phyloP scores from a whole-genome alignment of 257 asterid species.

The Fraxinus americana region DNA sequence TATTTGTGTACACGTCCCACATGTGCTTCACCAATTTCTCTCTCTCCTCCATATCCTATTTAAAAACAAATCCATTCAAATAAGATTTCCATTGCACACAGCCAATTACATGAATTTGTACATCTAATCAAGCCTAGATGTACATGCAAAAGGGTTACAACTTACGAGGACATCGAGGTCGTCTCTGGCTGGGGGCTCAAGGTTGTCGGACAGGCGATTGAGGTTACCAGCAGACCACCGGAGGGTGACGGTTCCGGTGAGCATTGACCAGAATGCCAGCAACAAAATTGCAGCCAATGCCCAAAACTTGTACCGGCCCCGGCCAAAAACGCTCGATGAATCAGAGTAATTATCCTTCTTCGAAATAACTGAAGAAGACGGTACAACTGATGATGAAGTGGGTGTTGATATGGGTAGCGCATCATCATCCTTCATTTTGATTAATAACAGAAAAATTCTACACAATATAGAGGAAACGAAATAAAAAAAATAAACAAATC shows the following conservation, averaged over 20 bases:
- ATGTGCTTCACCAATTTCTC: slow-evolving; percentile 86
- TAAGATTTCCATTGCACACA: not conserved
- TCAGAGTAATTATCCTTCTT: not conserved
- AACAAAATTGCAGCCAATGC: slow-evolving; percentile 51
- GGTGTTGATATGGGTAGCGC: slow-evolving; percentile 48
- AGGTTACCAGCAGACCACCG: slow-evolving; percentile 56
- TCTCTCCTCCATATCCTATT: slow-evolving; percentile 93
- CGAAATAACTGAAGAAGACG: not conserved
- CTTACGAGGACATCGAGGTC: slow-evolving; percentile 57
- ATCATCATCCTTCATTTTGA: slow-evolving; percentile 51
- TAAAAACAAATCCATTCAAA: slow-evolving; percentile 21
- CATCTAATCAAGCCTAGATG: not conserved
- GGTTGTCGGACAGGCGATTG: slow-evolving; percentile 30
- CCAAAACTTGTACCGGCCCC: slow-evolving; percentile 60
- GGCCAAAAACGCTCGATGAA: slow-evolving; percentile 27
- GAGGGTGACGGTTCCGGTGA: slow-evolving; percentile 65
- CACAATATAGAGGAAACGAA: not conserved
- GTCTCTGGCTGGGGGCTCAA: slow-evolving; percentile 26
- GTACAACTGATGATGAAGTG: slow-evolving; percentile 21
- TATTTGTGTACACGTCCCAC: slow-evolving; percentile 89
- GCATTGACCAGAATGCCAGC: slow-evolving; percentile 66
- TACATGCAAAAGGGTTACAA: not conserved
- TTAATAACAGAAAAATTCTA: not conserved
- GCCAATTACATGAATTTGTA: not conserved
- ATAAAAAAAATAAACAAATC: not conserved